Percentiles rank a stretch among this genome's conserved stretches.
phyloP scores from a whole-genome alignment of 2,329 filamentous ascomycete genomes.

The Cadophora sp. region DNA sequence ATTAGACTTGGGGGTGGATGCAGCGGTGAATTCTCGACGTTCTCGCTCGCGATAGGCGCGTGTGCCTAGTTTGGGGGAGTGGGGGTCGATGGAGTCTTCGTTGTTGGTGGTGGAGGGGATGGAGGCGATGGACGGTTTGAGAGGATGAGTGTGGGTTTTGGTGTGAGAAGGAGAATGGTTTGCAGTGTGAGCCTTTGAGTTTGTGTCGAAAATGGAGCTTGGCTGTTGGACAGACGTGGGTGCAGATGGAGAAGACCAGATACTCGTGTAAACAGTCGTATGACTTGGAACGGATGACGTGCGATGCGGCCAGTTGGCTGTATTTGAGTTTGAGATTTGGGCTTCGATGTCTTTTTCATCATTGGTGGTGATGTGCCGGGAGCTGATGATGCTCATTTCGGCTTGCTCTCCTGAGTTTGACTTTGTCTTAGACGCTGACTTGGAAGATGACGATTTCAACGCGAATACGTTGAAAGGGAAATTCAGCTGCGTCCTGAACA shows the following conservation, averaged over 20 bases:
- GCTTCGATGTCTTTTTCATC: slow-evolving; percentile 14
- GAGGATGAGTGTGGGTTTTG: background rate
- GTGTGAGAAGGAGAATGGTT: background rate
- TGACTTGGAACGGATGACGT: background rate
- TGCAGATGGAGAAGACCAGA: slow-evolving; percentile 11
- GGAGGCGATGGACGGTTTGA: slow-evolving; percentile 6
- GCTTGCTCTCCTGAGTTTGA: background rate
- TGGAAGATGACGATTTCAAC: background rate
- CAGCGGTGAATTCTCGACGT: slow-evolving; percentile 21
- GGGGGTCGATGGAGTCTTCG: slow-evolving; percentile 15
- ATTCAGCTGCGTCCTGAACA: slow-evolving; percentile 36
- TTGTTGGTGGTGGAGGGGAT: slow-evolving; percentile 8
- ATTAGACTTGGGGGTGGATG: background rate
- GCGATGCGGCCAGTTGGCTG: background rate
- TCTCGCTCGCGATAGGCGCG: slow-evolving; percentile 37
- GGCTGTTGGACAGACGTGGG: background rate
- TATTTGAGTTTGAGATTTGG: background rate
- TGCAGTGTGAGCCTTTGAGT: no score
- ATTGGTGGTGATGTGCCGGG: background rate
- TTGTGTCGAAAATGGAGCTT: no score
- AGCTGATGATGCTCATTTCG: background rate
- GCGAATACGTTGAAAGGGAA: slow-evolving; percentile 31
- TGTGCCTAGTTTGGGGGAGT: slow-evolving; percentile 33
- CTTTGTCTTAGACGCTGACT: slow-evolving; percentile 9
- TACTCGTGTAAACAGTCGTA: slow-evolving; percentile 2